phyloP scores from a whole-genome alignment of 176 grass and related monocot species.

The Phyllostachys edulis region DNA sequence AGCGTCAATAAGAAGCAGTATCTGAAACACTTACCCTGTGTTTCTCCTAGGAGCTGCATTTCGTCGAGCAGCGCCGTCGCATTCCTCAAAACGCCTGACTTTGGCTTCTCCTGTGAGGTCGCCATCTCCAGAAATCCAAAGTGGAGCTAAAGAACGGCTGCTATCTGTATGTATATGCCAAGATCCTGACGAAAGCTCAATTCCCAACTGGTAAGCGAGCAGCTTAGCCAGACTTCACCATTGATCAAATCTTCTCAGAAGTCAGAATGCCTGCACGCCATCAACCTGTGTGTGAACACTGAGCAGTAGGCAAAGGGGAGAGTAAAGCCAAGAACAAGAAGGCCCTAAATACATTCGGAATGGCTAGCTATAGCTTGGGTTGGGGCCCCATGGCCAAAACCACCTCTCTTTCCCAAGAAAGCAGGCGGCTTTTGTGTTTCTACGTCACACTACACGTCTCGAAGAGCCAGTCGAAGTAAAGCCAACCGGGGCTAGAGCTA shows the following conservation, averaged over 20 bases:
- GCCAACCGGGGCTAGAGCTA: slow-evolving; percentile 31
- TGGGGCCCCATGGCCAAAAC: slow-evolving; percentile 26
- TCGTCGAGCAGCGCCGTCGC: slow-evolving; percentile 79
- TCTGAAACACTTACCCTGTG: slow-evolving; percentile 46
- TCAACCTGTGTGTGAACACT: background rate
- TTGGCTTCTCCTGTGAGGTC: slow-evolving; percentile 57
- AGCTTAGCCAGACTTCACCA: background rate
- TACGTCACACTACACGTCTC: slow-evolving; percentile 35
- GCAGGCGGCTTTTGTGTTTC: slow-evolving; percentile 49
- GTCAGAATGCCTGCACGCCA: slow-evolving; percentile 12
- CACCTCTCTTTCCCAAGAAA: slow-evolving; percentile 53
- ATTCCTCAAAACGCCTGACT: slow-evolving; percentile 52
- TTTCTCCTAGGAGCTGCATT: slow-evolving; percentile 92
- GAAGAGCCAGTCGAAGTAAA: slow-evolving; percentile 19
- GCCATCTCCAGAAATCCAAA: slow-evolving; percentile 34
- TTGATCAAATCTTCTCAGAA: background rate
- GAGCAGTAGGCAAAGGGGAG: slow-evolving; percentile 7
- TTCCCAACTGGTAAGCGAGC: background rate
- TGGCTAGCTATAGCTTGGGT: background rate
- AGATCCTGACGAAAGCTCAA: background rate
- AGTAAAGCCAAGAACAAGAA: slow-evolving; percentile 3
- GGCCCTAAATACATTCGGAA: slow-evolving; percentile 16
- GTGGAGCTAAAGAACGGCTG: background rate
- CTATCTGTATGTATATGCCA: background rate
- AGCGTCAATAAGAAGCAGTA: background rate